Conservation (phyloP, 495 filamentous ascomycete genomes). For the Parathielavia appendiculata region DNA sequence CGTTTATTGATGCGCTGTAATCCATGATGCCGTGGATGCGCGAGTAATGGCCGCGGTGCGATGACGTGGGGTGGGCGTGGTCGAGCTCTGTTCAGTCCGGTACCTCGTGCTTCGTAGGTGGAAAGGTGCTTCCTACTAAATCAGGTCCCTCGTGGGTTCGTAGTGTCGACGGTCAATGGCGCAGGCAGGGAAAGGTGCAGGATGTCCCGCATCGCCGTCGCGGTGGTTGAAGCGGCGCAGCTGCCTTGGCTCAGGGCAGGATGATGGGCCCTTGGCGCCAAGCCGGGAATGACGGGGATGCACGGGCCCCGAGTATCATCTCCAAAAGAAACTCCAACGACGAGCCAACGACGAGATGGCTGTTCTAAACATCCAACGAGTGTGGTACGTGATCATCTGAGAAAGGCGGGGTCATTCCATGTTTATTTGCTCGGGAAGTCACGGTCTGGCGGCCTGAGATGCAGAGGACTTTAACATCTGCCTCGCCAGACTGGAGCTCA, state of each 20-base stretch:
- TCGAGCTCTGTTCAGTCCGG: not conserved
- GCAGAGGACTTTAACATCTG: constrained; percentile 1
- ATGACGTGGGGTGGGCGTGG: constrained; percentile 12
- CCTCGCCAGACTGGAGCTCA: constrained; percentile 14
- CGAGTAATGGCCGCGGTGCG: not conserved
- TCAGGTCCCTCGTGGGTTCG: not conserved
- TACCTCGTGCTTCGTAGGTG: too few relatives aligned
- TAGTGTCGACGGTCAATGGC: not conserved
- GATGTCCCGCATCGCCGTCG: constrained; percentile 4
- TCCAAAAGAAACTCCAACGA: not conserved
- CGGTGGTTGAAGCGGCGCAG: constrained; percentile 10
- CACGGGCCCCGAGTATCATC: constrained; percentile 7
- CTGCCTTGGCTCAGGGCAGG: not conserved
- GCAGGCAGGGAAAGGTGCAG: not conserved
- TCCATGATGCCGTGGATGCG: constrained; percentile 55
- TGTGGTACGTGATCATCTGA: not conserved
- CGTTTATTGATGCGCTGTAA: constrained; percentile 70
- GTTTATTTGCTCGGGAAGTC: constrained; percentile 3
- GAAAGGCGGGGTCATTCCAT: not conserved
- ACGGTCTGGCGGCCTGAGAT: constrained; percentile 13
- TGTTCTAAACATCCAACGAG: not conserved
- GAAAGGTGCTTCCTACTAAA: too few relatives aligned
- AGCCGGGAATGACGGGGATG: constrained; percentile 1
- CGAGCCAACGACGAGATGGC: too few relatives aligned
- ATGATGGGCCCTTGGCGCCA: constrained; percentile 13